phyloP scores from a whole-genome alignment of 495 filamentous ascomycete species.

The Podospora pseudopauciseta region DNA sequence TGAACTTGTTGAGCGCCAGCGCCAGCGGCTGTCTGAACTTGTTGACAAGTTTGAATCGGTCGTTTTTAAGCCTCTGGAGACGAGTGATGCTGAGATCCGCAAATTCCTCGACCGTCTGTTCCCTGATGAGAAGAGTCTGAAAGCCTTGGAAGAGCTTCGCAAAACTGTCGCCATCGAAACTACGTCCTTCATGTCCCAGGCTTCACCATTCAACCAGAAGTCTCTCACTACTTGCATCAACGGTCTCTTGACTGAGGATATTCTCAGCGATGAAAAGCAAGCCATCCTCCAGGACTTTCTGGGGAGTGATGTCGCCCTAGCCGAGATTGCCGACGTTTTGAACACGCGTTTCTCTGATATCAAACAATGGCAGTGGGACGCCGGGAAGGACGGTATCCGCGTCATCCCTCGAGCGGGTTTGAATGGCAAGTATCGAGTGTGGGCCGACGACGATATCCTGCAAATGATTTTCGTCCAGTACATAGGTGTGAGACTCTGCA shows the following conservation, averaged over 20 bases:
- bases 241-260: conserved; percentile 56
- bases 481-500: conserved; percentile 56
- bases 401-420: conserved; percentile 60
- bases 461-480: conserved; percentile 64
- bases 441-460: conserved; percentile 66
- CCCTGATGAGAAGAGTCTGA: conserved; percentile 33
- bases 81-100: conserved; percentile 45
- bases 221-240: conserved; percentile 42
- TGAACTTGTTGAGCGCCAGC: conserved; percentile 41
- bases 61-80: conserved; percentile 52
- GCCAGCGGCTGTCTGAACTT: conserved; percentile 50
- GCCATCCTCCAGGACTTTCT: conserved; percentile 58
- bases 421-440: conserved; percentile 65
- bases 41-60: conserved; percentile 54
- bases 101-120: conserved; percentile 55
- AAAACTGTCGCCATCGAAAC: conserved; percentile 16
- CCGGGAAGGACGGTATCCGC: conserved; percentile 45
- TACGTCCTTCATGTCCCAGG: conserved; percentile 18
- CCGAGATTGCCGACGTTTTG: conserved; percentile 63
- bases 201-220: conserved; percentile 28
- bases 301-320: conserved; percentile 50
- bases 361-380: conserved; percentile 59
- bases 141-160: conserved; percentile 30
- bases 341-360: conserved; percentile 63
- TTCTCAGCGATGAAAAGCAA: conserved; percentile 60